Base-by-base conservation (phyloP, 257 asterid species). In the Przewalskia tangutica region DNA sequence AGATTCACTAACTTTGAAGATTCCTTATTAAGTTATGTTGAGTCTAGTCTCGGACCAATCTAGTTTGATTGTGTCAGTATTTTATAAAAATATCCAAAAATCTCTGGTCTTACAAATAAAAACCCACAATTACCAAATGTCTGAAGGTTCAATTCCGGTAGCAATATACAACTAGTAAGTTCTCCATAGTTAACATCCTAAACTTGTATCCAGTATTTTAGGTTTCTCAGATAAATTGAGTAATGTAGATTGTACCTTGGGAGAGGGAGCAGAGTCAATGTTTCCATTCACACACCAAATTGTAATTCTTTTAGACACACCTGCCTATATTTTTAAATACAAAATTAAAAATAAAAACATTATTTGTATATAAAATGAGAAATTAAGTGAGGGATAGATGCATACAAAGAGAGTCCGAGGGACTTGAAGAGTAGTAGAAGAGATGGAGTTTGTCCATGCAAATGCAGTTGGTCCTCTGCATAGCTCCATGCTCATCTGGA, bases 401-500 rank as follows among this genome's bases (percentile, higher is more conserved):
- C 84, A 48, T 82, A 94, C 97, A 2, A 88, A 81, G 66, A 46
- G 78, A 20, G 80, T 81, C 40, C 81, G 85, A 18, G 92, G 90
- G 62, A 85, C 40, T 80, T 83, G 89, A 58, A 83, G 85, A 67
- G 89, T 38, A 38, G 42, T 5, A 75, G 91, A 84, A 38, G 95
- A 83, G 3, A 89, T 78, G 86, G 90, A 88, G 44, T 86, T 90
- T 32, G 92, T 84, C 95, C 92, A 90, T 68, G 94, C 77, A 75
- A 93, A 83, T 18, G 96, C 79, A 23, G 91, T 66, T 44, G 78
- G 18, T 81, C 17, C 83, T 56, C 88, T 86, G 58, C 81, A 88
- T 40, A 90, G 89, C 77, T 89, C 95, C 97, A 93, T 93, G 6
- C 4, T 38, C 42, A 38, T 38, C 42, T 38, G 42, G 6, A 38